Evolutionary conservation across 2,329 filamentous ascomycete genomes (phyloP), one percentile per base, ranked within the genome.

Genomic region (Botrytis tulipae): DNA sequence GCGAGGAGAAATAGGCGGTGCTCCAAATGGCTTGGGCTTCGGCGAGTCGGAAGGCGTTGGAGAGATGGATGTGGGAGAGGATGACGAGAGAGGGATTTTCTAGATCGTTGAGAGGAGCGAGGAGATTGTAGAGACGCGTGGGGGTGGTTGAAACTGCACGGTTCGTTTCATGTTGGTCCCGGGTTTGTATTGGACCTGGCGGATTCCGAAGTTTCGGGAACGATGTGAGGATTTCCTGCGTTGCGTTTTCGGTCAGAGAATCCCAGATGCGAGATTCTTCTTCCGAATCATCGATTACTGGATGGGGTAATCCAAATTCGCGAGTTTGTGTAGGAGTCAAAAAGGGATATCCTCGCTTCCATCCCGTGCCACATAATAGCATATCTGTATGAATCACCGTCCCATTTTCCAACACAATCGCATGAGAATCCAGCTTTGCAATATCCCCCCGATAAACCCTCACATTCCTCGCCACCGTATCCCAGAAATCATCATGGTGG

Each of bases 351-450:
- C 74, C 75, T n/a, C 46, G 48, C 54, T 73, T 57, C 78, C 78
- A 80, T 44, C 79, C 79, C 42, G 78, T 80, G 40, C 78, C 77
- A 57, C 78, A 80, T 16, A 79, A 72, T 59, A 81, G 29, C 51
- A 75, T 76, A 72, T 80, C 79, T 32, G 75, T 76, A 57, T 57
- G 76, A 44, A 79, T 71, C 54, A 74, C 74, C 44, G 75, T 54
- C 37, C 73, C 74, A 25, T 62, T 51, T 48, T 68, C 66, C 0
- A 80, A 73, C 42, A 73, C 72, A 32, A 80, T 35, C 29, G 74
- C 68, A 37, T 73, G 73, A 54, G 73, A 65, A 20, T 70, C 65
- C 25, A 80, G 73, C 60, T 44, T 59, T 54, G 75, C 73, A 61
- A 80, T 70, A 67, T 76, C 74, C 9, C 44, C 25, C 10, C 70